Base-by-base conservation (phyloP, 805 yeast genomes). In the Ogataea neopini region DNA sequence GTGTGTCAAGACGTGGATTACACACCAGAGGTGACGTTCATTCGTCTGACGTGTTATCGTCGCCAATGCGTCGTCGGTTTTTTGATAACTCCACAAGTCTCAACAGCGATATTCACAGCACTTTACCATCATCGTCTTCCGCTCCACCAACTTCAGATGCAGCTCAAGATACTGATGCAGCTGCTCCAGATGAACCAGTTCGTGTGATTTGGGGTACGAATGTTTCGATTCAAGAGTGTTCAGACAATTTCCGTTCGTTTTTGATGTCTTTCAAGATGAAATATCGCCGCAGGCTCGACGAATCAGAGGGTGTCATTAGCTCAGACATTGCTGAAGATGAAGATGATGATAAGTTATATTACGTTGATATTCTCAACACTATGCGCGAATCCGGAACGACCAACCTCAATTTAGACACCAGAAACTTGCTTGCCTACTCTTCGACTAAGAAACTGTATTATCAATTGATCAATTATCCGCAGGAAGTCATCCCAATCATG, bases 151-250 rank as follows among this genome's bases (percentile, higher is more conserved):
- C 61, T 3, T 57, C 58, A 17, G 53, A 60, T 17, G 51, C 61
- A n/a, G 14, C 6, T n/a, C 30, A 10, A 28, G 30, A 28, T 4
- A 28, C 30, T n/a, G 25, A 44, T 48, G 13, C 46, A 20, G 5
- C 35, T 47, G 10, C 46, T 58, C 17, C 73, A 19, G 80, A 79
- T 44, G 96, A 86, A 54, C 96, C 96, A 0, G 81, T 83, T 19
- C 79, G 95, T 60, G 96, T 94, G 45, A 92, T 94, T 61, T 94
- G 99, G 99, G 99, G 99, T 68, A 94, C 99, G 1, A 90, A 92
- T 62, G 96, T 94, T 22, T 86, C 95, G 40, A 91, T 94, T 61
- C 88, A 83, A 61, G 97, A 94, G 61, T 84, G 94, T 57, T 78
- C 87, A 32, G 85, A 81, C 56, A 76, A 79, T 43, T 92, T 94